phyloP scores from a whole-genome alignment of 2,329 filamentous ascomycete species.

The Aciculosporium take region DNA sequence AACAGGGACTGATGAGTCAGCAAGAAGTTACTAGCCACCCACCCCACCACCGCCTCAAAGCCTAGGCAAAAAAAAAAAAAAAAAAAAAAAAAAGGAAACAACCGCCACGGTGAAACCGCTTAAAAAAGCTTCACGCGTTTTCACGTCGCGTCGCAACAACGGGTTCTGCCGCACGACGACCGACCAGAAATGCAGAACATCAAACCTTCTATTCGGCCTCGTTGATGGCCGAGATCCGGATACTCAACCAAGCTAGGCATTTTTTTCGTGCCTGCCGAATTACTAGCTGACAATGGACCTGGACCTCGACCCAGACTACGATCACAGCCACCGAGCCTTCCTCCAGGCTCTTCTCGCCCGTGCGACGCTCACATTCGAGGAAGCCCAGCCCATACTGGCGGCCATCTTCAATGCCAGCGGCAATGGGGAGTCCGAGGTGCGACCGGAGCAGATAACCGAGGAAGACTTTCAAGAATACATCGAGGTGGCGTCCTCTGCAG shows the following conservation, averaged over 20 bases:
- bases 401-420: conserved; percentile 51
- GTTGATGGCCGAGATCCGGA: background rate
- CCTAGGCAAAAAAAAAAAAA: too few species aligned
- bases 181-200: too few species aligned
- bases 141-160: too few species aligned
- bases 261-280: background rate
- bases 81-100: too few species aligned
- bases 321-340: conserved; percentile 69
- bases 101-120: too few species aligned
- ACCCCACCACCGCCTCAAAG: too few species aligned
- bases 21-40: too few species aligned
- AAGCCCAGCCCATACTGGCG: conserved; percentile 62
- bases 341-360: conserved; percentile 76
- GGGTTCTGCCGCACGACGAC: too few species aligned
- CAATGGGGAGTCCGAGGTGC: conserved; percentile 23
- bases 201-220: too few species aligned
- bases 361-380: conserved; percentile 59
- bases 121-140: too few species aligned
- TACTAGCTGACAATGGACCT: conserved; percentile 12
- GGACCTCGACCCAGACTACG: conserved; percentile 24
- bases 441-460: conserved; percentile 49
- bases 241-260: background rate
- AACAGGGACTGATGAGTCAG: background rate
- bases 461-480: conserved; percentile 57
- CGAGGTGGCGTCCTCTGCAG: conserved; percentile 51